Percentiles rank a stretch among this genome's conserved stretches.
Evolutionary conservation across 164 flowering plant species (phyloP).

Genomic region (Akebia trifoliata): DNA sequence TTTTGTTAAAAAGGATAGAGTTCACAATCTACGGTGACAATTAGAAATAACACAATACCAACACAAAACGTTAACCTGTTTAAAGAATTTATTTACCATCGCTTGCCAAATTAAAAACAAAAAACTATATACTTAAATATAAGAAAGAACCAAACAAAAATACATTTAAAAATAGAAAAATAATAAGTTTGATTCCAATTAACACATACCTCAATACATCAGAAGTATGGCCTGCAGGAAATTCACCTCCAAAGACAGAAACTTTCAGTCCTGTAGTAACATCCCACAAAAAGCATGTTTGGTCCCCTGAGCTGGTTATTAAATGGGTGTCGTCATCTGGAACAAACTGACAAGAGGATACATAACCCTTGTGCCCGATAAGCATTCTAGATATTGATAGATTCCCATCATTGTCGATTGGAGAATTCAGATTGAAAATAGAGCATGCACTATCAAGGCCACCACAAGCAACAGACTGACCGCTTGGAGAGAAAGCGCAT

Average conservation of each 20-base stretch:
- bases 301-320: slow-evolving; percentile 93
- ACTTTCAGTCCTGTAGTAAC: slow-evolving; percentile 82
- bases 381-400: slow-evolving; percentile 67
- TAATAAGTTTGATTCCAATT: neutral
- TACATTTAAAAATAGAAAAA: neutral
- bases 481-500: slow-evolving; percentile 89
- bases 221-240: slow-evolving; percentile 90
- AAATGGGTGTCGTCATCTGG: slow-evolving; percentile 85
- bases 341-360: slow-evolving; percentile 91
- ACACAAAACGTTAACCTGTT: no score
- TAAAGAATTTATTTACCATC: no score
- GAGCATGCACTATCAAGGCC: slow-evolving; percentile 96
- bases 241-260: slow-evolving; percentile 97
- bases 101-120: no score
- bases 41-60: no score
- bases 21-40: no score
- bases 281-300: slow-evolving; percentile 95
- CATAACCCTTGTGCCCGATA: slow-evolving; percentile 91
- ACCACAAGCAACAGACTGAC: slow-evolving; percentile 96
- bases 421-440: slow-evolving; percentile 82
- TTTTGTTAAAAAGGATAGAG: no score
- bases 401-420: slow-evolving; percentile 77
- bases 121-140: neutral
- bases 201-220: slow-evolving; percentile 75
- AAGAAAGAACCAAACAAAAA: neutral